phyloP scores from a whole-genome alignment of 2,329 filamentous ascomycete genomes.

The Epichloe sibirici region DNA sequence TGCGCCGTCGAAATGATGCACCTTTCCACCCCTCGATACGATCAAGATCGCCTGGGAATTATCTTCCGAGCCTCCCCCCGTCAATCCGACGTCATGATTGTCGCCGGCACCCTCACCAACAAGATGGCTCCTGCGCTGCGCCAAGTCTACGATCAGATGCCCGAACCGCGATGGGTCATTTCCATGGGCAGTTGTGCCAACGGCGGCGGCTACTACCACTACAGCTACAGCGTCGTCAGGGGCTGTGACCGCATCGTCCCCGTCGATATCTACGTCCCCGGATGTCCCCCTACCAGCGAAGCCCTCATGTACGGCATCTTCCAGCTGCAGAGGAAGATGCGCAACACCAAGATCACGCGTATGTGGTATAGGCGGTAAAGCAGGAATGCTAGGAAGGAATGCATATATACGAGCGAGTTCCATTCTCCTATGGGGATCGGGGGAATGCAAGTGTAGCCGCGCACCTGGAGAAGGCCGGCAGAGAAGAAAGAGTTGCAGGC shows the following conservation, averaged over 20 bases:
- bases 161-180: constrained; percentile 74
- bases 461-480: neutral
- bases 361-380: constrained; percentile 47
- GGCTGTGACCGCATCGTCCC: constrained; percentile 68
- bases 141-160: constrained; percentile 94
- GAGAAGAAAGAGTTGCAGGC: neutral
- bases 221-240: constrained; percentile 66
- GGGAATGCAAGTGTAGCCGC: neutral
- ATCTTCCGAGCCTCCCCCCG: constrained; percentile 78
- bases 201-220: constrained; percentile 78
- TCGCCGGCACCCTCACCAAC: constrained; percentile 85
- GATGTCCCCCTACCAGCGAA: constrained; percentile 52
- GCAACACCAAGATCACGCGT: constrained; percentile 41
- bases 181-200: constrained; percentile 80
- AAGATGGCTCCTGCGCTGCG: constrained; percentile 89
- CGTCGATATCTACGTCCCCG: constrained; percentile 70
- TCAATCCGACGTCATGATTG: constrained; percentile 88
- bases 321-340: constrained; percentile 66
- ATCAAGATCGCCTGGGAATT: constrained; percentile 78
- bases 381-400: neutral
- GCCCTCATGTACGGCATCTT: constrained; percentile 61
- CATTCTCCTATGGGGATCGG: neutral
- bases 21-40: constrained; percentile 75
- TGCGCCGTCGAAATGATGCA: constrained; percentile 93
- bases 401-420: no score